Evolutionary conservation across 2,329 filamentous ascomycete species (phyloP).

Genomic region (Colletotrichum neosansevieriae): DNA sequence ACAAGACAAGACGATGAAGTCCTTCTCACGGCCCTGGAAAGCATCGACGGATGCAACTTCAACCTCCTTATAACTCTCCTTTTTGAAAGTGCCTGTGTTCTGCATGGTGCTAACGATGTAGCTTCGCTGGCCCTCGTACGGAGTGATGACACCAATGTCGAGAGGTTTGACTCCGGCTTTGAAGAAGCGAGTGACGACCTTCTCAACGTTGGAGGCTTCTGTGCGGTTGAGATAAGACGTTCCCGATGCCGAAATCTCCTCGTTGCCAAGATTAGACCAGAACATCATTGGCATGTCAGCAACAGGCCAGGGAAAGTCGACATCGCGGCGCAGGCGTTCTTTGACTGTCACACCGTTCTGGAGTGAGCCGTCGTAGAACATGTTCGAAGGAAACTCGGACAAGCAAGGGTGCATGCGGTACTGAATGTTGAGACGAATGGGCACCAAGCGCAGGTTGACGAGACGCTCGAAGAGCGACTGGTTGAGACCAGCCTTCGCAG

Average conservation of each 20-base stretch:
- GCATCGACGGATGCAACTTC: conserved; percentile 98
- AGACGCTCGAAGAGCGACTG: conserved; percentile 98
- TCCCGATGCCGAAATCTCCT: conserved; percentile 97
- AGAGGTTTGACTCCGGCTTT: conserved; percentile 95
- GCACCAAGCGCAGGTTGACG: conserved; percentile 88
- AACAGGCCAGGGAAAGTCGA: conserved; percentile 98
- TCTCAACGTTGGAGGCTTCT: conserved; percentile 97
- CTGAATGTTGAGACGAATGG: conserved; percentile 94
- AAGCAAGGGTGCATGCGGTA: conserved; percentile 99
- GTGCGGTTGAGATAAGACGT: conserved; percentile 98
- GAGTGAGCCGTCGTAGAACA: conserved; percentile 98
- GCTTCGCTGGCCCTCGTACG: conserved; percentile 97
- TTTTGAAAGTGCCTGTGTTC: conserved; percentile 95
- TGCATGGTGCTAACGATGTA: conserved; percentile 99
- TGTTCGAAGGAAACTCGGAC: conserved; percentile 97
- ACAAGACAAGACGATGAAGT: conserved; percentile 97
- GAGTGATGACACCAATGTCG: conserved; percentile 97
- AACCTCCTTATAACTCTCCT: conserved; percentile 98
- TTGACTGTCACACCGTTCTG: conserved; percentile 96
- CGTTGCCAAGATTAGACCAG: conserved; percentile 97
- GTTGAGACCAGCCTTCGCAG: conserved; percentile 95
- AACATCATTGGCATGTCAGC: conserved; percentile 99
- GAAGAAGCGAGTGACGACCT: conserved; percentile 98
- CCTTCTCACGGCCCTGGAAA: conserved; percentile 98
- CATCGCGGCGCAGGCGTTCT: conserved; percentile 88